phyloP scores from a whole-genome alignment of 2,329 filamentous ascomycete species.

The Magnaporthiopsis incrustans region DNA sequence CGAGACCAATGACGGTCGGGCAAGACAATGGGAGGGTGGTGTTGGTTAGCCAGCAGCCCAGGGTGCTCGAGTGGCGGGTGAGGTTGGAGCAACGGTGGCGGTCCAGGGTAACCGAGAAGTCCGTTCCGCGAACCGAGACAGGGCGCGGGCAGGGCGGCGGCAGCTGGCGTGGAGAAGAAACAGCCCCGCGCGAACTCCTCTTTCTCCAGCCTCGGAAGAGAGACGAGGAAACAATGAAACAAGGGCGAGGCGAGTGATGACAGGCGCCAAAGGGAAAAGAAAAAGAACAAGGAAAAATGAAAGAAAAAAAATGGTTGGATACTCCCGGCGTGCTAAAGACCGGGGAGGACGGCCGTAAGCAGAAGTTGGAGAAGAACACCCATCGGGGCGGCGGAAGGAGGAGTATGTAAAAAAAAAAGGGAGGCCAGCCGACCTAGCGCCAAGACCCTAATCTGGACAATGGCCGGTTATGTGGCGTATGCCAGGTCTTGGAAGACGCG shows the following conservation, averaged over 20 bases:
- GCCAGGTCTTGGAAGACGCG: background rate
- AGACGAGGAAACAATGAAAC: conserved; percentile 5
- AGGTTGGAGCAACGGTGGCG: background rate
- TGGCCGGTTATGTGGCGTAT: too few relatives aligned
- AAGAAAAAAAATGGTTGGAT: background rate
- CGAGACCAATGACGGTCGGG: background rate
- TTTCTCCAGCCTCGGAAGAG: background rate
- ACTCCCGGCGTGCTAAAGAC: background rate
- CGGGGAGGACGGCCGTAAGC: background rate
- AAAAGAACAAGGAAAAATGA: background rate
- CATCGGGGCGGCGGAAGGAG: background rate
- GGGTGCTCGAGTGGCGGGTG: background rate
- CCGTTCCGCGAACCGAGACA: conserved; percentile 3
- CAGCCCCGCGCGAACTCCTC: background rate
- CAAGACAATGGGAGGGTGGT: background rate
- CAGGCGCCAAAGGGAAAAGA: background rate
- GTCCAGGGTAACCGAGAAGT: background rate
- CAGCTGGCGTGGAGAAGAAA: background rate
- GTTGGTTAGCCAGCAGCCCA: background rate
- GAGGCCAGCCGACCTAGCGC: conserved; percentile 1
- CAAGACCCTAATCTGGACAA: background rate
- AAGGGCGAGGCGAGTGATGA: background rate
- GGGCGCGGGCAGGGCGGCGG: background rate
- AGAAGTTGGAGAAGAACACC: background rate
- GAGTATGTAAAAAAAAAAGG: background rate